Evolutionary conservation across 176 grass and related monocot species (phyloP), one percentile per base, ranked within the genome.

Genomic region (Oryza meridionalis): DNA sequence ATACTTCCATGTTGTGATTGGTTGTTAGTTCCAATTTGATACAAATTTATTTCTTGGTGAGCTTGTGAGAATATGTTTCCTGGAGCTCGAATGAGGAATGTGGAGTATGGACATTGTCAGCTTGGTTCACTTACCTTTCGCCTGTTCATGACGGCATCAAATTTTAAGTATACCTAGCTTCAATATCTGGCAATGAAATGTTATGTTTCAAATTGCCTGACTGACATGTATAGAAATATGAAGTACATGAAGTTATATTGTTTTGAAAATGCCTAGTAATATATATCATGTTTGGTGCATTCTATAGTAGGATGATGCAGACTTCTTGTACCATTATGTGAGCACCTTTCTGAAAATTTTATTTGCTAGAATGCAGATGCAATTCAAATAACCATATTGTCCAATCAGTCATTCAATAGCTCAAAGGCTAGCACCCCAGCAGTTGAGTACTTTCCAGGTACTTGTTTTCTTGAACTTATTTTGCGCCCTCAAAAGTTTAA

Each of bases 291-390:
- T 44, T 22, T 24, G 53, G 80, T 76, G 80, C 65, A 43, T 81
- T 81, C 5, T 42, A 58, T 77, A 27, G 46, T 75, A 43, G 35
- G 50, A 65, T 38, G n/a, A 53, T 77, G 35, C 46, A 47, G 11
- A 84, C 31, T 55, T 76, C 32, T 68, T 68, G 9, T 43, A 43
- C 72, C 59, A 85, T 47, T 85, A 43, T 72, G 10, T 17, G 47
- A 65, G 42, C 44, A 58, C 7, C 17, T 82, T 84, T 90, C 67
- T 84, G 75, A 88, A 77, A 46, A 17, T 71, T 79, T 75, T 88
- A 65, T 86, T 88, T 83, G 43, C 77, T 94, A 98, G 96, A 93
- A 81, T 93, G 91, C 93, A 91, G 92, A 93, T 95, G 85, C 91
- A 73, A 93, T 98, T 77, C 83, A 49, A 24, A 70, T 98, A 77